phyloP scores from a whole-genome alignment of 164 flowering plant species.

The Piper betle region DNA sequence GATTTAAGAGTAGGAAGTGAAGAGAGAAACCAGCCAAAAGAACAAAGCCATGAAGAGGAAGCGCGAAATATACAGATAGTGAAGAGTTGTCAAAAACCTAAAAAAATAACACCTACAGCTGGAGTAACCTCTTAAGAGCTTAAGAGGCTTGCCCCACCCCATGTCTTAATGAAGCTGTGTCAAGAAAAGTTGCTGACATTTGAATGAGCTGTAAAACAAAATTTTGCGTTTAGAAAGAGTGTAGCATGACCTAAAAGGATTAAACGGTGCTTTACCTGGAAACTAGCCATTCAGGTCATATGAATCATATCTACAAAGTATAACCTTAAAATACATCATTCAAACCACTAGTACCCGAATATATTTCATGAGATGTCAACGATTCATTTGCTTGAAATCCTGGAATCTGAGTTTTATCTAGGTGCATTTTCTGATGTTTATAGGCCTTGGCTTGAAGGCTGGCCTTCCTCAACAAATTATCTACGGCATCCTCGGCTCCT shows the following conservation, averaged over 20 bases:
- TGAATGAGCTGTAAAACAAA: slow-evolving; percentile 33
- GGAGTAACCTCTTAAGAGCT: slow-evolving; percentile 18
- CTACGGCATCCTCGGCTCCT: slow-evolving; percentile 78
- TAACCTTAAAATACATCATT: too few species aligned
- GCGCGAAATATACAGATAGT: not conserved
- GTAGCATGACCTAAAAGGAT: too few species aligned
- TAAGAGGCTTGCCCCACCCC: slow-evolving; percentile 36
- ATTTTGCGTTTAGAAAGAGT: too few species aligned
- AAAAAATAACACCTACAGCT: slow-evolving; percentile 38
- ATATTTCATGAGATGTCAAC: slow-evolving; percentile 18
- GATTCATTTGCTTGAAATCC: slow-evolving; percentile 14
- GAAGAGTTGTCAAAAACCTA: not conserved
- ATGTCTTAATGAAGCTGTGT: slow-evolving; percentile 25
- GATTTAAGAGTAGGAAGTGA: too few species aligned
- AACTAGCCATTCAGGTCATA: too few species aligned
- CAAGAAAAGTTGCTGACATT: slow-evolving; percentile 19
- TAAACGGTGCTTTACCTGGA: too few species aligned
- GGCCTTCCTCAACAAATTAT: slow-evolving; percentile 42
- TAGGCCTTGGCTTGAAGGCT: slow-evolving; percentile 36
- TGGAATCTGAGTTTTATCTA: slow-evolving; percentile 17
- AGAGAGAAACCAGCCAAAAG: too few species aligned
- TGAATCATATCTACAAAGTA: too few species aligned
- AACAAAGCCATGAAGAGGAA: not conserved
- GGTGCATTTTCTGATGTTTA: slow-evolving; percentile 25
- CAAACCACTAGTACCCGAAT: slow-evolving; percentile 15